Conservation (phyloP, 2,329 filamentous ascomycete genomes). For the Colletotrichum somersetense region DNA sequence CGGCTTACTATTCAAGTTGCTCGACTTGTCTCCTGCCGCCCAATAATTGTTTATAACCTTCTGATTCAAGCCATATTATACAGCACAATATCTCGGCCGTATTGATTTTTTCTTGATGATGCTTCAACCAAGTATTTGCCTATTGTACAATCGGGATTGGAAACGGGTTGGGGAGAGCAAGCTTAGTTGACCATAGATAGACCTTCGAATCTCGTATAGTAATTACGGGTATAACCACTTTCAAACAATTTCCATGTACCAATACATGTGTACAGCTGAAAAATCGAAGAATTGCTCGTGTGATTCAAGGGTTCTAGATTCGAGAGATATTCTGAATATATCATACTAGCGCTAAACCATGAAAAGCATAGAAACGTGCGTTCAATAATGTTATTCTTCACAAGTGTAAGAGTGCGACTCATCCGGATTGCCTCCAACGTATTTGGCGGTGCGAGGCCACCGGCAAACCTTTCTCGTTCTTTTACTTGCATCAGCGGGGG, state of each 20-base stretch:
- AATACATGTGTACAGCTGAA: not conserved
- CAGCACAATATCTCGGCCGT: not conserved
- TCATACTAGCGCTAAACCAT: no score
- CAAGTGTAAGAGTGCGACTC: not conserved
- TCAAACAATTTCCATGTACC: not conserved
- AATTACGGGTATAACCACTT: not conserved
- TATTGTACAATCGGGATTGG: not conserved
- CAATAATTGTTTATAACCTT: no score
- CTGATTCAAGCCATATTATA: not conserved
- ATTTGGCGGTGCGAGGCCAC: slow-evolving; percentile 21
- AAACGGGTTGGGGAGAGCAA: no score
- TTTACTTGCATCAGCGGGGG: slow-evolving; percentile 23
- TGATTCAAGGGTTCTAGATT: no score
- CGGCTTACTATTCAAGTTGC: no score
- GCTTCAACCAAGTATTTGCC: not conserved
- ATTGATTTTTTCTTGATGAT: not conserved
- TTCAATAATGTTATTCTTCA: no score
- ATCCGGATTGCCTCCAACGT: not conserved
- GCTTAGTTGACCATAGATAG: not conserved
- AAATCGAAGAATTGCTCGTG: not conserved
- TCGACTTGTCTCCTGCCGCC: no score
- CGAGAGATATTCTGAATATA: not conserved
- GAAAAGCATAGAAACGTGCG: no score
- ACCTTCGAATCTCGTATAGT: not conserved
- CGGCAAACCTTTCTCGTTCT: slow-evolving; percentile 27